Percentiles rank a stretch among this genome's conserved stretches.
phyloP scores from a whole-genome alignment of 75 land plant genomes.

The Cryptomeria japonica region DNA sequence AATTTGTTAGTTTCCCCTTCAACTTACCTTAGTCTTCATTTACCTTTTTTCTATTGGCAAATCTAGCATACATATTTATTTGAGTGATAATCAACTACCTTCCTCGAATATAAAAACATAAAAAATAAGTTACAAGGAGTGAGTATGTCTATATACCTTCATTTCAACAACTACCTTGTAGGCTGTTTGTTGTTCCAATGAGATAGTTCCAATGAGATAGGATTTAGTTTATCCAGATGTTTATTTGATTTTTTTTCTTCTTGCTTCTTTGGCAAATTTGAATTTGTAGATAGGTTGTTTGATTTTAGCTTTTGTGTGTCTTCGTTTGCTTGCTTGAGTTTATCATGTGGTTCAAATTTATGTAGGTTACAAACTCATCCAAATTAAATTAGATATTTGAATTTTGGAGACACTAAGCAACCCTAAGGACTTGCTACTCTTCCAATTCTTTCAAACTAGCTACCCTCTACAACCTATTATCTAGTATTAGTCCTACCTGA shows the following conservation, averaged over 20 bases:
- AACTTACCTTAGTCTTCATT: too few relatives aligned
- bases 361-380: not conserved
- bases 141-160: not conserved
- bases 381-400: not conserved
- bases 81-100: too few relatives aligned
- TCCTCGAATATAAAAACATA: too few relatives aligned
- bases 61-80: too few relatives aligned
- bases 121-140: not conserved
- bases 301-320: not conserved
- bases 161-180: not conserved
- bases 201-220: not conserved
- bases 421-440: too few relatives aligned
- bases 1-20: too few relatives aligned
- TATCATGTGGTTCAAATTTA: not conserved
- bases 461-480: too few relatives aligned
- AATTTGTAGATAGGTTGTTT: not conserved
- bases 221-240: not conserved
- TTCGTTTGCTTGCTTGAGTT: not conserved
- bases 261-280: not conserved
- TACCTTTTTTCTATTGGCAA: too few relatives aligned
- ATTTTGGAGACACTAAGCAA: too few relatives aligned
- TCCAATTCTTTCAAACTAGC: too few relatives aligned
- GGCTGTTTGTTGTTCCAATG: not conserved
- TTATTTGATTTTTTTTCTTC: not conserved
- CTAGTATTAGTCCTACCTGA: too few relatives aligned